A percentile compares a stretch with the other conserved stretches of the same genome.
phyloP scores from a whole-genome alignment of 306 rosid genomes.

The Cyamopsis tetragonoloba region DNA sequence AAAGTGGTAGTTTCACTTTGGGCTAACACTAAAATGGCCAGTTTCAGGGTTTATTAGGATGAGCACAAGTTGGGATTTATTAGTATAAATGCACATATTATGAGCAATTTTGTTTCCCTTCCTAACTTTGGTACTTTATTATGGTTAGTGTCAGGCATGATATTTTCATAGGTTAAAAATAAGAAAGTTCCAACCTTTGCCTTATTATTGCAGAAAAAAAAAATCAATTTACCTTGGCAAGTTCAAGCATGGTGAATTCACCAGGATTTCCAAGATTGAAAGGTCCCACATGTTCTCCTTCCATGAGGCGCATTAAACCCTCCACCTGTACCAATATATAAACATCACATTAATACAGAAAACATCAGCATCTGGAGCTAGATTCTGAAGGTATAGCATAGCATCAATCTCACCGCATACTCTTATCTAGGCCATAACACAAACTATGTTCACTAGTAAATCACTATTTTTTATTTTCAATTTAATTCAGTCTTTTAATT shows the following conservation, averaged over 20 bases:
- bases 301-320: constrained; percentile 97
- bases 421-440: background rate
- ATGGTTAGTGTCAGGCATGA: background rate
- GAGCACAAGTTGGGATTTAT: background rate
- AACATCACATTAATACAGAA: constrained; percentile 18
- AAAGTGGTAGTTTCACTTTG: no score
- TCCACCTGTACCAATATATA: constrained; percentile 60
- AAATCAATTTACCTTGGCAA: constrained; percentile 77
- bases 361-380: constrained; percentile 12
- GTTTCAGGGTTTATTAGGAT: background rate
- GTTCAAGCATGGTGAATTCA: constrained; percentile 99
- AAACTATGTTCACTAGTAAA: no score
- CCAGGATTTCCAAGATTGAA: constrained; percentile 98
- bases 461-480: no score
- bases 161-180: background rate
- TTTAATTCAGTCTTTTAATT: no score
- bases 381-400: background rate
- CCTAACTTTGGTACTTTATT: background rate
- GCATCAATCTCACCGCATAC: background rate
- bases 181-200: background rate
- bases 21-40: no score
- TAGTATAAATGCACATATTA: background rate
- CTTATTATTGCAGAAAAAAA: background rate
- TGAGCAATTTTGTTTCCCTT: background rate
- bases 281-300: constrained; percentile 98